Evolutionary conservation across 441 rosid species (phyloP).

Genomic region (Flueggea neowawraea): DNA sequence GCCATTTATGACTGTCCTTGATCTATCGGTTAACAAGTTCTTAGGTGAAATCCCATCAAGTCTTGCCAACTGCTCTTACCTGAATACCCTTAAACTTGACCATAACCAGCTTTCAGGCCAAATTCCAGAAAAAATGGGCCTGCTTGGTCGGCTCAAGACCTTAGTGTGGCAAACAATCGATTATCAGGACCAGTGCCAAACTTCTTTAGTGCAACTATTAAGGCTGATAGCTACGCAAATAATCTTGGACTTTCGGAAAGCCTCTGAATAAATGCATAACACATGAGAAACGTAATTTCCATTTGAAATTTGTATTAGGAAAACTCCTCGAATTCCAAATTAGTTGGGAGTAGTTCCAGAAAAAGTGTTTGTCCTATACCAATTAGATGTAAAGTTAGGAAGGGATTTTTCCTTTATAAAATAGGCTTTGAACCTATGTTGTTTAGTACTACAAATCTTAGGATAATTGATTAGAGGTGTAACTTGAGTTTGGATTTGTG

Average conservation of each 20-base stretch:
- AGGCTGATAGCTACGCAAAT: slow-evolving; percentile 24
- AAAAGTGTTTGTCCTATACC: too few species aligned
- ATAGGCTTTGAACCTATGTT: too few species aligned
- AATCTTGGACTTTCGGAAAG: slow-evolving; percentile 48
- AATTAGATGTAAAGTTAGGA: too few species aligned
- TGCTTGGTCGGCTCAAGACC: slow-evolving; percentile 40
- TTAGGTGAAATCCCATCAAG: slow-evolving; percentile 42
- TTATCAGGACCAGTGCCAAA: slow-evolving; percentile 47
- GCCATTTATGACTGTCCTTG: slow-evolving; percentile 31
- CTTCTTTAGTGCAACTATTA: not conserved
- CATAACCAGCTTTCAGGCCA: slow-evolving; percentile 49
- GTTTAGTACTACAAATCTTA: too few species aligned
- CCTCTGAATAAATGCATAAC: slow-evolving; percentile 42
- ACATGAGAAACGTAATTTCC: too few species aligned
- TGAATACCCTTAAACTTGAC: slow-evolving; percentile 53
- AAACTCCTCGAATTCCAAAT: too few species aligned
- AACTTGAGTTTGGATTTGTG: too few species aligned
- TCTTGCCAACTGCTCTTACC: slow-evolving; percentile 32
- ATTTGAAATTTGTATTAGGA: too few species aligned
- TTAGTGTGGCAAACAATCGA: slow-evolving; percentile 53
- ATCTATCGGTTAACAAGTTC: slow-evolving; percentile 55
- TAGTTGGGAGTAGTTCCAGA: too few species aligned
- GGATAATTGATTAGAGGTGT: too few species aligned
- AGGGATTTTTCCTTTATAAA: too few species aligned
- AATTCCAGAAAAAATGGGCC: slow-evolving; percentile 41